Conservation (phyloP, 2,329 filamentous ascomycete genomes). For the Venturia nashicola region DNA sequence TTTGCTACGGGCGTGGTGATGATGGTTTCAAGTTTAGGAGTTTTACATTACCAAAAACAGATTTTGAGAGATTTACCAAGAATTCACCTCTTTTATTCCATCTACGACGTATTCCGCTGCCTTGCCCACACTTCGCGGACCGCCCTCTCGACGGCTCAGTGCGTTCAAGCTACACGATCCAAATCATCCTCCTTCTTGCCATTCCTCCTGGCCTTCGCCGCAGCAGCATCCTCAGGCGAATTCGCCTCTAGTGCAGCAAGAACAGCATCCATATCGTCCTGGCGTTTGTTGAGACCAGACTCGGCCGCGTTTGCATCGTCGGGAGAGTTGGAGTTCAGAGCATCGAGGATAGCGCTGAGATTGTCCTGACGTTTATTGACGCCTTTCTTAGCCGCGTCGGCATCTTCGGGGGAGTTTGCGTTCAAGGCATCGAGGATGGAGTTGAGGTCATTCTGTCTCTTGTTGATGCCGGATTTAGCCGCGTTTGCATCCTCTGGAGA, state of each 20-base stretch:
- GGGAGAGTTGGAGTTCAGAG: neutral
- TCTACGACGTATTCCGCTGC: too few relatives aligned
- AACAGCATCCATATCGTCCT: too few relatives aligned
- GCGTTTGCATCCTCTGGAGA: constrained; percentile 2
- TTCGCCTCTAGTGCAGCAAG: too few relatives aligned
- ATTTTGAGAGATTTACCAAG: too few relatives aligned
- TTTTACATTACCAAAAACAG: too few relatives aligned
- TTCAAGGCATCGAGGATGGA: neutral
- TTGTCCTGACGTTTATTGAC: constrained; percentile 4
- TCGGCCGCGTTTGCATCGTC: neutral
- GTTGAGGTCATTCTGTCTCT: constrained; percentile 3
- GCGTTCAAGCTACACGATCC: too few relatives aligned
- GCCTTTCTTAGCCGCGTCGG: neutral
- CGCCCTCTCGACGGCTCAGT: too few relatives aligned
- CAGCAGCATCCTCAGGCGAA: neutral
- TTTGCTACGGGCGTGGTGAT: too few relatives aligned
- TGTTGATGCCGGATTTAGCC: neutral
- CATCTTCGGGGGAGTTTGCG: neutral
- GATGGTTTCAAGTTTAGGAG: too few relatives aligned
- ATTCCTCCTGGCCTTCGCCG: neutral
- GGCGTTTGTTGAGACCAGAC: too few relatives aligned
- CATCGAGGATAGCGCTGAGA: neutral
- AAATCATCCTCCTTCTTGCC: neutral
- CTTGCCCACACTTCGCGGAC: too few relatives aligned
- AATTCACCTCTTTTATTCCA: too few relatives aligned